Evolutionary conservation across 768 basidiomycete genomes (phyloP).

Genomic region (Boletus vermiculosoides): DNA sequence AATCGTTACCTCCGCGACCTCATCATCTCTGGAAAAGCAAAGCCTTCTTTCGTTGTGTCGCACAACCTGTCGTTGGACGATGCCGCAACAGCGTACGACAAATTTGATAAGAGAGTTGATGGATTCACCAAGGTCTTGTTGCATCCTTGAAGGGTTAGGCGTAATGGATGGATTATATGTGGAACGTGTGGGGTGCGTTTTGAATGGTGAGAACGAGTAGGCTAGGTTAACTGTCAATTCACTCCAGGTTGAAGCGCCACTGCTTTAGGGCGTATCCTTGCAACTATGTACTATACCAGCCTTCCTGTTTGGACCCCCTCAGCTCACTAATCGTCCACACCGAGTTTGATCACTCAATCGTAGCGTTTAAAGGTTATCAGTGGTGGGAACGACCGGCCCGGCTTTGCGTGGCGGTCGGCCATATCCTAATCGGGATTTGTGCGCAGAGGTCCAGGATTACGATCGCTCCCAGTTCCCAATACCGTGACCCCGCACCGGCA

Average conservation of each 20-base stretch:
- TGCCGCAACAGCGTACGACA: slow-evolving; percentile 3
- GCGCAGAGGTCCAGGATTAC: no score
- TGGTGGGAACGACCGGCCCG: no score
- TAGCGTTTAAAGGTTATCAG: no score
- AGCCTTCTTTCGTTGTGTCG: slow-evolving; percentile 4
- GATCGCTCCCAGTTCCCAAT: no score
- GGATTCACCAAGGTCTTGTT: slow-evolving; percentile 1
- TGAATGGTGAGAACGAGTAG: not conserved
- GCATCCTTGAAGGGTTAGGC: not conserved
- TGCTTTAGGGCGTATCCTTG: not conserved
- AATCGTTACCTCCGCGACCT: slow-evolving; percentile 9
- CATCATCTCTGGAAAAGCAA: slow-evolving; percentile 2
- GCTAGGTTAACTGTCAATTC: not conserved
- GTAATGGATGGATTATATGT: no score
- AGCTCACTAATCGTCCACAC: no score
- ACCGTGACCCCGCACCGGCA: no score
- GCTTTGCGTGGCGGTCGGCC: no score
- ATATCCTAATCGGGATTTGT: no score
- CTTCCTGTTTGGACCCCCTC: not conserved
- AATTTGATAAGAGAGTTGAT: slow-evolving; percentile 9
- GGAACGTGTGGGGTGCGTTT: not conserved
- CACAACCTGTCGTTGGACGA: slow-evolving; percentile 3
- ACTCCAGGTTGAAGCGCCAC: not conserved
- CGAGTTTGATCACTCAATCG: no score
- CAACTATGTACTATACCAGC: not conserved